Evolutionary conservation across 1,284 basidiomycete genomes (phyloP), one percentile per base, ranked within the genome.

Genomic region (Athelia psychrophila): DNA sequence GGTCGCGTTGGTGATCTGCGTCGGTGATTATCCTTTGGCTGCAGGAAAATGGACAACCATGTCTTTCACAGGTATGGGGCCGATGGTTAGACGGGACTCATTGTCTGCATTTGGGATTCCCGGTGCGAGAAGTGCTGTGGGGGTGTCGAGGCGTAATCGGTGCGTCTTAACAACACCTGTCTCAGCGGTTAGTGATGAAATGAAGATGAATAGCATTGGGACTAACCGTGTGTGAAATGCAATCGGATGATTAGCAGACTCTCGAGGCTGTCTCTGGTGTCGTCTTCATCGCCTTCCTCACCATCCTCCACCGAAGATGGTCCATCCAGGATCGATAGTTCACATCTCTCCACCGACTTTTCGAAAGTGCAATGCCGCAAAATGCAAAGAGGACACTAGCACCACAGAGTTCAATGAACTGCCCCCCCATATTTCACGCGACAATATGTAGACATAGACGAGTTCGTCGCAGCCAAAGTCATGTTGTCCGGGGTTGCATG

Each of bases 151-250:
- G n/a, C 83, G 71, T 12, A 92, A 69, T 16, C 82, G 78, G 65
- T 92, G 90, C 0, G 90, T 92, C 68, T 91, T 92, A 20, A 88
- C 68, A 51, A 92, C 82, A 48, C 88, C 89, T 91, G 51, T n/a
- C n/a, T n/a, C n/a, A n/a, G n/a, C n/a, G n/a, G n/a, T n/a, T n/a
- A n/a, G n/a, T n/a, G n/a, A n/a, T n/a, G n/a, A n/a, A n/a, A n/a
- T n/a, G n/a, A n/a, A n/a, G n/a, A n/a, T n/a, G n/a, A n/a, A n/a
- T n/a, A n/a, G n/a, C n/a, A n/a, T n/a, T n/a, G n/a, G 51, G 27
- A 59, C 69, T 58, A 63, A 86, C 90, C 90, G 58, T 91, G 86
- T 72, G 91, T 91, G 68, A 90, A 92, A 60, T 89, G 77, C 49
- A 92, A 66, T 54, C 84, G 82, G 44, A 92, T 71, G 35, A 87